Conservation (phyloP, 164 flowering plant species). For the Vitis amurensis region DNA sequence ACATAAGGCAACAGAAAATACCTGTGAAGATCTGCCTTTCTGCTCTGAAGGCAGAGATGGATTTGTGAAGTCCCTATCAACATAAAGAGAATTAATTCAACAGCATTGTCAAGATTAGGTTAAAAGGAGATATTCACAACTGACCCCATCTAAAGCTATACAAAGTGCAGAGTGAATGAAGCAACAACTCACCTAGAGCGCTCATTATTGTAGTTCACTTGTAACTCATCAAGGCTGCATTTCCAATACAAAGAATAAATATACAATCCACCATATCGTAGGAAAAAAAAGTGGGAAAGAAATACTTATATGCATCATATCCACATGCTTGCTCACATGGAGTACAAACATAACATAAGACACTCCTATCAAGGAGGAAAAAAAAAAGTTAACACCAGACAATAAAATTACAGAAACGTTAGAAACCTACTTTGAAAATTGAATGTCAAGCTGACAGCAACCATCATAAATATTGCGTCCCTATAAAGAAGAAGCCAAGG, state of each 20-base stretch:
- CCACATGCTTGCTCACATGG: not conserved
- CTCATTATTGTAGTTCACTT: slow-evolving; percentile 96
- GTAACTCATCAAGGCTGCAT: slow-evolving; percentile 88
- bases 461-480: slow-evolving; percentile 99
- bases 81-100: not conserved
- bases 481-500: slow-evolving; percentile 32
- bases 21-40: slow-evolving; percentile 87
- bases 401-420: not conserved
- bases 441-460: slow-evolving; percentile 97
- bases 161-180: not conserved
- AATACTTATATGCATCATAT: not conserved
- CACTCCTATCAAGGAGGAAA: not conserved
- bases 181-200: slow-evolving; percentile 70
- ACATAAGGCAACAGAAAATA: slow-evolving; percentile 22
- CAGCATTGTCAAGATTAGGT: not conserved
- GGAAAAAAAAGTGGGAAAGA: too few species aligned
- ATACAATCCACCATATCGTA: not conserved
- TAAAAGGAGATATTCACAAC: not conserved
- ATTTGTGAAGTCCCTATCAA: slow-evolving; percentile 78
- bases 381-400: not conserved
- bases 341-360: not conserved
- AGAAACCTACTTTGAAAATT: slow-evolving; percentile 81
- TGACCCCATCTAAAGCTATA: not conserved
- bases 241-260: slow-evolving; percentile 13
- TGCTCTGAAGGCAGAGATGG: slow-evolving; percentile 88